A percentile compares a stretch with the other conserved stretches of the same genome.
These are phyloP conservation scores for Hypomyces perniciosus DNA, from an alignment of 2,329 filamentous ascomycete genomes.

Conservation along the genomic window DNA sequence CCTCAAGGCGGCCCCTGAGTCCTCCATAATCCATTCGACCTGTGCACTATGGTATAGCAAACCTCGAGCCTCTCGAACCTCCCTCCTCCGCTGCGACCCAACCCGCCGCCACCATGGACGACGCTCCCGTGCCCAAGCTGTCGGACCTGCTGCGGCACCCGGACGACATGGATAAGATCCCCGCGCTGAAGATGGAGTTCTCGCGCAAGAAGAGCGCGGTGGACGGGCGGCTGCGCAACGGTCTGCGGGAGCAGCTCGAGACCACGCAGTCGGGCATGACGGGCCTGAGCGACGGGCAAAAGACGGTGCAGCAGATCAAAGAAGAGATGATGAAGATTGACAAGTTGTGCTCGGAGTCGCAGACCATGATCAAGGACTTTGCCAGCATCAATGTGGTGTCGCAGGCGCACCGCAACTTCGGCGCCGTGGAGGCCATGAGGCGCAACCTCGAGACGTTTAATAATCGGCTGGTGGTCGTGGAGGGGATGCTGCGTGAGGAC, in stretches of 20 bases:
- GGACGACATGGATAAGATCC: conserved; percentile 95
- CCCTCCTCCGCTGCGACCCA: conserved; percentile 1
- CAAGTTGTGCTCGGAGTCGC: conserved; percentile 91
- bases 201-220: conserved; percentile 87
- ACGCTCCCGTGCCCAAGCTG: conserved; percentile 69
- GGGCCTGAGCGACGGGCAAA: conserved; percentile 82
- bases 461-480: conserved; percentile 66
- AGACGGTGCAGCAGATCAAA: conserved; percentile 86
- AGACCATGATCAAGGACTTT: conserved; percentile 97
- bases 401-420: conserved; percentile 94
- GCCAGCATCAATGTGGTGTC: conserved; percentile 86
- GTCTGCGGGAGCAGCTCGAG: conserved; percentile 86
- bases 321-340: conserved; percentile 99
- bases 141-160: conserved; percentile 90
- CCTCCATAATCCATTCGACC: neutral
- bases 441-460: conserved; percentile 83
- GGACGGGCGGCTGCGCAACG: conserved; percentile 82
- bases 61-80: neutral
- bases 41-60: conserved; percentile 11
- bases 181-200: conserved; percentile 84
- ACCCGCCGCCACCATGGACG: conserved; percentile 34
- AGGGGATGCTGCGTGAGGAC: conserved; percentile 74
- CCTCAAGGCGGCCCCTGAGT: neutral
- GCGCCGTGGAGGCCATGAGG: conserved; percentile 89
- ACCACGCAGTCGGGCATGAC: conserved; percentile 90